These are phyloP conservation scores for Ascochyta clinopodiicola DNA, from an alignment of 2,329 filamentous ascomycete genomes.

Conservation along the genomic window DNA sequence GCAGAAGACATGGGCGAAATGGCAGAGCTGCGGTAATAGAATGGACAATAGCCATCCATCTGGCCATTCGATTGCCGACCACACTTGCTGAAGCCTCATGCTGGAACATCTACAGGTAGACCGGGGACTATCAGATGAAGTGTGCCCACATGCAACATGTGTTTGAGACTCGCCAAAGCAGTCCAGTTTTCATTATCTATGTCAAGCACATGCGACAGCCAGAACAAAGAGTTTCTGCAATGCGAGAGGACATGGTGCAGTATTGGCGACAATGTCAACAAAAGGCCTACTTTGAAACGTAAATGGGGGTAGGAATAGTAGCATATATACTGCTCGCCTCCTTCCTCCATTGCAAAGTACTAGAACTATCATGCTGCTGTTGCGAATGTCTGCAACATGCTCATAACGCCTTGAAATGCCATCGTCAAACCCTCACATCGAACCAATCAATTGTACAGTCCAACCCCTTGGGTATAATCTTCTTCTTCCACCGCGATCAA, in stretches of 20 bases:
- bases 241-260: no score
- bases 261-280: no score
- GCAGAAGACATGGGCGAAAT: neutral
- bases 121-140: no score
- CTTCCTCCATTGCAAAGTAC: neutral
- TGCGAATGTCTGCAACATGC: neutral
- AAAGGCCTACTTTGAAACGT: neutral
- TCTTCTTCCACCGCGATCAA: conserved; percentile 5
- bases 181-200: no score
- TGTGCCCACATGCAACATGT: no score
- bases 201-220: no score
- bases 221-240: no score
- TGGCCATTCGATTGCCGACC: no score
- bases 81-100: no score
- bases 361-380: neutral
- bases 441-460: conserved; percentile 19
- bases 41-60: no score
- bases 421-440: conserved; percentile 10
- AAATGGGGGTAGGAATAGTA: neutral
- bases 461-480: conserved; percentile 10
- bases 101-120: no score
- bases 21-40: neutral
- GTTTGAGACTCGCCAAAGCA: no score
- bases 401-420: conserved; percentile 42
- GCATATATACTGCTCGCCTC: neutral